Percentiles rank a stretch among this genome's conserved stretches.
Conservation (phyloP, 306 rosid species). For the Prunus campanulata region DNA sequence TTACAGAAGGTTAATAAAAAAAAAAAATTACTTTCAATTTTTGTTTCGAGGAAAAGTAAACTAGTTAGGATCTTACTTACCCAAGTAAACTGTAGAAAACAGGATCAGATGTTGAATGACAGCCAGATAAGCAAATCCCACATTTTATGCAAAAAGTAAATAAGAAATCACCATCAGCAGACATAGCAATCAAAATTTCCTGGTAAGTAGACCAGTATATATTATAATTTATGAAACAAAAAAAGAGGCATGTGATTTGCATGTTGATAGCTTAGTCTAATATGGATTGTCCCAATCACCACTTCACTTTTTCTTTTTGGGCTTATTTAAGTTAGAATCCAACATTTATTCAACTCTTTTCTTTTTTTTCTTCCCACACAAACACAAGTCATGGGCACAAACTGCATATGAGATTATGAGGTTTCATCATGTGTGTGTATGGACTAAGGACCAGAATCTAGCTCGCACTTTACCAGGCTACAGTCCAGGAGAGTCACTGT, state of each 20-base stretch:
- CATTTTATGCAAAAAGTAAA: conserved; percentile 57
- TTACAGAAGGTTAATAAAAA: background rate
- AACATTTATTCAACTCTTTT: background rate
- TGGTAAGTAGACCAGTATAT: background rate
- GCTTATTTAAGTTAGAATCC: background rate
- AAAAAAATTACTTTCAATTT: too few species aligned
- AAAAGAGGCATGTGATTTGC: conserved; percentile 26
- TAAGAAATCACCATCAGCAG: conserved; percentile 39
- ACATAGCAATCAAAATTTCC: conserved; percentile 41
- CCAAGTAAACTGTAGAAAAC: conserved; percentile 75
- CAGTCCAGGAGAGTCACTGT: conserved; percentile 17
- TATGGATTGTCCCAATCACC: background rate
- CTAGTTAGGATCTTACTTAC: conserved; percentile 51
- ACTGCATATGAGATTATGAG: too few species aligned
- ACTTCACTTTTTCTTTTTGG: background rate
- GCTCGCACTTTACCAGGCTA: conserved; percentile 33
- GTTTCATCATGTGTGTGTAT: background rate
- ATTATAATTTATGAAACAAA: conserved; percentile 3
- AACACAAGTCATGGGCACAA: background rate
- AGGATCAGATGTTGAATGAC: conserved; percentile 31
- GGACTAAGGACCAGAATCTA: conserved; percentile 26
- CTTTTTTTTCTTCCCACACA: background rate
- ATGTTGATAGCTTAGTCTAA: conserved; percentile 7
- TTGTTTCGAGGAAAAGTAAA: background rate
- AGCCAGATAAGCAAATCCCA: conserved; percentile 42